phyloP scores from a whole-genome alignment of 2,329 filamentous ascomycete species.

The Pyrenochaeta sp. region DNA sequence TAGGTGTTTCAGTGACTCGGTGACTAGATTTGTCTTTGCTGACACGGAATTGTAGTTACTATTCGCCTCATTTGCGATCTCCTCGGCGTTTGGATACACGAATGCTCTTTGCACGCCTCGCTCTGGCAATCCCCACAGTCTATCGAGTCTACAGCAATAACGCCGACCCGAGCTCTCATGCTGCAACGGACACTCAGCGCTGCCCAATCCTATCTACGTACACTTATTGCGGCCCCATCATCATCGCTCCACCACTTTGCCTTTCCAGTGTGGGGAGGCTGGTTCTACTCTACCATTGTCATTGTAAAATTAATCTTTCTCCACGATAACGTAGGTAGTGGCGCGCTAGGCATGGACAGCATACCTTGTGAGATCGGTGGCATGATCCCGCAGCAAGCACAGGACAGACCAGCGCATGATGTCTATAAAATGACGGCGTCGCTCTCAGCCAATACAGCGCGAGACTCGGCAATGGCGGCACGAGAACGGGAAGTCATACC shows the following conservation, averaged over 20 bases:
- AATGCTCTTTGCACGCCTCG: conserved; percentile 26
- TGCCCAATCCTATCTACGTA: conserved; percentile 19
- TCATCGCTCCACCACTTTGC: conserved; percentile 19
- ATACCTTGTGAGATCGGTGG: conserved; percentile 12
- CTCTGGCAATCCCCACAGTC: conserved; percentile 16
- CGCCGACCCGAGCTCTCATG: conserved; percentile 10
- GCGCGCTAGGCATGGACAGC: conserved; percentile 8
- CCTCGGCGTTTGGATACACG: conserved; percentile 27
- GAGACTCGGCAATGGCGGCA: not conserved
- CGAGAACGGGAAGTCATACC: conserved; percentile 2
- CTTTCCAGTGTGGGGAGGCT: conserved; percentile 26
- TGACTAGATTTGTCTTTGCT: not conserved
- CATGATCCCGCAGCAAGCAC: conserved; percentile 6
- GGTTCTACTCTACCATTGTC: conserved; percentile 32
- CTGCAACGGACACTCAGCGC: conserved; percentile 18
- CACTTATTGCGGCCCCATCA: conserved; percentile 9
- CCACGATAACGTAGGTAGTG: conserved; percentile 17
- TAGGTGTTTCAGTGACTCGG: not conserved
- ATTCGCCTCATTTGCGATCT: conserved; percentile 4
- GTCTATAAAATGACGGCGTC: conserved; percentile 1
- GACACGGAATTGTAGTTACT: not conserved
- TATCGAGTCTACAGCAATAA: not conserved
- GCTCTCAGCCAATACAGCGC: not conserved
- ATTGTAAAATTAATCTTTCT: conserved; percentile 30
- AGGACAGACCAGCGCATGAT: not conserved